phyloP scores from a whole-genome alignment of 1,284 basidiomycete genomes.

The Meira miltonrushii region DNA sequence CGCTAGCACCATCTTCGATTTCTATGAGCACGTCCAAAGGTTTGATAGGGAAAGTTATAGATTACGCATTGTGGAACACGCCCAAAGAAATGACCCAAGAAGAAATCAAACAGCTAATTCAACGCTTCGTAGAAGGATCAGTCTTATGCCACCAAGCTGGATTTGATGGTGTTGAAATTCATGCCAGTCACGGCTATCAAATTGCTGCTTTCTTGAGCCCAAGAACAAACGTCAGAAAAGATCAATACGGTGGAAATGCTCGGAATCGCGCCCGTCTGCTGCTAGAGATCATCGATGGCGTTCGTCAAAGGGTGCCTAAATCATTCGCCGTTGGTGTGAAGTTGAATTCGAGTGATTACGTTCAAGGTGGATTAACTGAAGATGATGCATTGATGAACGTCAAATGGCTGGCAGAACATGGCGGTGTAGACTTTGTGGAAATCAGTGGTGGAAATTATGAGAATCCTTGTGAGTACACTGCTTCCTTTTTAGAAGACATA shows the following conservation, averaged over 20 bases:
- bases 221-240: slow-evolving; percentile 66
- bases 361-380: slow-evolving; percentile 57
- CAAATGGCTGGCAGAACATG: slow-evolving; percentile 62
- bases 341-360: slow-evolving; percentile 74
- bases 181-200: slow-evolving; percentile 80
- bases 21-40: slow-evolving; percentile 54
- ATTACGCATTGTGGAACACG: slow-evolving; percentile 50
- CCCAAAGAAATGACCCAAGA: slow-evolving; percentile 58
- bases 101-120: slow-evolving; percentile 65
- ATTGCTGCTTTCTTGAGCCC: slow-evolving; percentile 75
- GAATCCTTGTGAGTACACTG: slow-evolving; percentile 60
- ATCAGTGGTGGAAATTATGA: slow-evolving; percentile 84
- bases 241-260: slow-evolving; percentile 61
- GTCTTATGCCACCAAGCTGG: slow-evolving; percentile 65
- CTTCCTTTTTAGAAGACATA: slow-evolving; percentile 51
- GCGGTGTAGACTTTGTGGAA: slow-evolving; percentile 72
- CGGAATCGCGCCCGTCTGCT: slow-evolving; percentile 58
- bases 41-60: slow-evolving; percentile 47
- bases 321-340: slow-evolving; percentile 78
- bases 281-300: slow-evolving; percentile 62
- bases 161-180: slow-evolving; percentile 84
- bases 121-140: slow-evolving; percentile 68
- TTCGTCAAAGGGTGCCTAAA: slow-evolving; percentile 61
- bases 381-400: slow-evolving; percentile 66
- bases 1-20: slow-evolving; percentile 70